phyloP scores from a whole-genome alignment of 257 asterid species.

The Ilex aquifolium region DNA sequence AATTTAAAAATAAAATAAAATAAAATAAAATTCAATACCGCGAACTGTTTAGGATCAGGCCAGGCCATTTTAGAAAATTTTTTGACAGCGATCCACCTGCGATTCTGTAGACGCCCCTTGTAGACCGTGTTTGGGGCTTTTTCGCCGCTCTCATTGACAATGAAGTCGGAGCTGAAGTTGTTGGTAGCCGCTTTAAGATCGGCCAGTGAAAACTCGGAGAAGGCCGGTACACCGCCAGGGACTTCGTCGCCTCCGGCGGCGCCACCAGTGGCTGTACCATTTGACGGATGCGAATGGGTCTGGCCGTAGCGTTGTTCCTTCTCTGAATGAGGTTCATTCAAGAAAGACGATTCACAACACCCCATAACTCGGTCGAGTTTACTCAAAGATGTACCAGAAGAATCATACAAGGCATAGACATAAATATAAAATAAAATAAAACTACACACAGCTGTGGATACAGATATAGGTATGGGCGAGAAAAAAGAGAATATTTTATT shows the following conservation, averaged over 20 bases:
- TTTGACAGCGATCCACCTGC: conserved; percentile 90
- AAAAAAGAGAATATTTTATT: background rate
- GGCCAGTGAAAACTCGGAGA: conserved; percentile 72
- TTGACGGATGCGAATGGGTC: conserved; percentile 41
- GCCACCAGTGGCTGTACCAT: conserved; percentile 39
- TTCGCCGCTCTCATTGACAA: conserved; percentile 94
- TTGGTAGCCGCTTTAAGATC: conserved; percentile 81
- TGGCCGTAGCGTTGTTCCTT: conserved; percentile 44
- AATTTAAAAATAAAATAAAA: background rate
- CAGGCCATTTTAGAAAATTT: conserved; percentile 84
- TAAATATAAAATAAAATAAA: too few species aligned
- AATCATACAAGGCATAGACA: too few species aligned
- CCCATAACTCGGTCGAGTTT: conserved; percentile 72
- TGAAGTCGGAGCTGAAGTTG: conserved; percentile 82
- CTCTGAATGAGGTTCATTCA: conserved; percentile 31
- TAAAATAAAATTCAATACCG: conserved; percentile 26
- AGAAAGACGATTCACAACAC: conserved; percentile 50
- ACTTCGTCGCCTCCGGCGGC: conserved; percentile 27
- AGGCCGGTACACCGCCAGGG: conserved; percentile 29
- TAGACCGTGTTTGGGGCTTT: conserved; percentile 92
- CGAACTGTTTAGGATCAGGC: conserved; percentile 97
- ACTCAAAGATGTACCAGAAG: conserved; percentile 22
- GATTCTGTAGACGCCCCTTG: conserved; percentile 72
- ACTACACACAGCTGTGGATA: background rate
- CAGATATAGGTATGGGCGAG: background rate